phyloP scores from a whole-genome alignment of 306 rosid genomes.

The Casuarina cunninghamiana region DNA sequence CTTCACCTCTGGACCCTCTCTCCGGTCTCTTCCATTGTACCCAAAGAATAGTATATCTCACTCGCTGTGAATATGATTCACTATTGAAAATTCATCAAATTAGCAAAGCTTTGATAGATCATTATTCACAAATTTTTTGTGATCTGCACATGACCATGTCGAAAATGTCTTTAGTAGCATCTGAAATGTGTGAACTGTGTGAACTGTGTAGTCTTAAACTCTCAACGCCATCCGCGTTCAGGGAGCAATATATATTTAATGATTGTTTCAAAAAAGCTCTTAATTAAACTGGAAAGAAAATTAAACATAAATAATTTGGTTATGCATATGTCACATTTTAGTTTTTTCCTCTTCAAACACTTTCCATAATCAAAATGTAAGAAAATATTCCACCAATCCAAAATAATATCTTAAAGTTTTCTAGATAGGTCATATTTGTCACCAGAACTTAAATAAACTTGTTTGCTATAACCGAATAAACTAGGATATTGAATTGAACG shows the following conservation, averaged over 20 bases:
- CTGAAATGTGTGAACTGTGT: background rate
- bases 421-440: background rate
- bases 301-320: background rate
- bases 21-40: too few species aligned
- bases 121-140: too few species aligned
- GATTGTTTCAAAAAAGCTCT: background rate
- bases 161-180: background rate
- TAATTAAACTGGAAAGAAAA: background rate
- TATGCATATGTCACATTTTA: background rate
- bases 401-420: background rate
- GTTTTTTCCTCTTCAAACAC: background rate
- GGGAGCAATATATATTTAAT: background rate
- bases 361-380: background rate
- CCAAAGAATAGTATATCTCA: too few species aligned
- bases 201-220: too few species aligned
- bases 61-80: too few species aligned
- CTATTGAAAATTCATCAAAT: too few species aligned
- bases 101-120: too few species aligned
- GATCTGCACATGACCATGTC: too few species aligned
- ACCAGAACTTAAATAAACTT: slow-evolving; percentile 19
- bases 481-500: background rate
- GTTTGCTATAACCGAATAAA: background rate
- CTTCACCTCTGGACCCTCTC: too few species aligned
- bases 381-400: background rate
- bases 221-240: background rate